These are phyloP conservation scores for Penicillium paneum DNA, from an alignment of 2,329 filamentous ascomycete species.

Conservation along the genomic window DNA sequence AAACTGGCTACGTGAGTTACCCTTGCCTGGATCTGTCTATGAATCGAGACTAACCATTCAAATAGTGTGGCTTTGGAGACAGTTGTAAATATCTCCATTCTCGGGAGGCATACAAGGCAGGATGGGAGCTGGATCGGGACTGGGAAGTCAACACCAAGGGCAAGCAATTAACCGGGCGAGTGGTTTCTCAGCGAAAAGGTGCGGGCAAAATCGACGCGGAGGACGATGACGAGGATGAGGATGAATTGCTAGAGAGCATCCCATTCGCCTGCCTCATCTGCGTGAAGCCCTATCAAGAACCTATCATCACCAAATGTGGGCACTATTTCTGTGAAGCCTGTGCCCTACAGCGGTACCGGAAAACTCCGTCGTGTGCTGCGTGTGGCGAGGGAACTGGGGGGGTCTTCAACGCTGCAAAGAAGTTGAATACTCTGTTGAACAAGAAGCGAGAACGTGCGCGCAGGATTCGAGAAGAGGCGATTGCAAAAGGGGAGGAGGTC, in stretches of 20 bases:
- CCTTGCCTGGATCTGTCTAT: slow-evolving; percentile 47
- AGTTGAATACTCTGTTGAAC: slow-evolving; percentile 74
- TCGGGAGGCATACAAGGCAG: slow-evolving; percentile 69
- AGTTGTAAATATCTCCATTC: slow-evolving; percentile 69
- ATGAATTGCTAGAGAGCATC: slow-evolving; percentile 73
- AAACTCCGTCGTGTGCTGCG: slow-evolving; percentile 79
- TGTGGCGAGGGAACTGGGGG: slow-evolving; percentile 83
- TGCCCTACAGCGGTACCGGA: slow-evolving; percentile 79
- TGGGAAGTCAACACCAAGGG: slow-evolving; percentile 81
- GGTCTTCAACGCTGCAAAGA: slow-evolving; percentile 85
- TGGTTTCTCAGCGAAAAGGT: slow-evolving; percentile 47
- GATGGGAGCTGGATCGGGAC: slow-evolving; percentile 91
- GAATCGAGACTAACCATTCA: slow-evolving; percentile 45
- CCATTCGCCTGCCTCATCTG: slow-evolving; percentile 90
- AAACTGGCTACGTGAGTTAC: slow-evolving; percentile 56
- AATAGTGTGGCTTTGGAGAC: slow-evolving; percentile 62
- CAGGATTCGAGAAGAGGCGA: slow-evolving; percentile 52
- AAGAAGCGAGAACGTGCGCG: slow-evolving; percentile 60
- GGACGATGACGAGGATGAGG: slow-evolving; percentile 59
- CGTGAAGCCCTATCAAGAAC: slow-evolving; percentile 70
- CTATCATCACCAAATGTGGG: slow-evolving; percentile 83
- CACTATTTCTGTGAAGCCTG: slow-evolving; percentile 96
- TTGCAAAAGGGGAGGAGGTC: slow-evolving; percentile 53
- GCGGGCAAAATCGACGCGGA: slow-evolving; percentile 49
- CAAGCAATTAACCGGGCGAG: slow-evolving; percentile 44